These are phyloP conservation scores for Fraxinus platypoda DNA, from an alignment of 305 asterid species.

Conservation along the genomic window DNA sequence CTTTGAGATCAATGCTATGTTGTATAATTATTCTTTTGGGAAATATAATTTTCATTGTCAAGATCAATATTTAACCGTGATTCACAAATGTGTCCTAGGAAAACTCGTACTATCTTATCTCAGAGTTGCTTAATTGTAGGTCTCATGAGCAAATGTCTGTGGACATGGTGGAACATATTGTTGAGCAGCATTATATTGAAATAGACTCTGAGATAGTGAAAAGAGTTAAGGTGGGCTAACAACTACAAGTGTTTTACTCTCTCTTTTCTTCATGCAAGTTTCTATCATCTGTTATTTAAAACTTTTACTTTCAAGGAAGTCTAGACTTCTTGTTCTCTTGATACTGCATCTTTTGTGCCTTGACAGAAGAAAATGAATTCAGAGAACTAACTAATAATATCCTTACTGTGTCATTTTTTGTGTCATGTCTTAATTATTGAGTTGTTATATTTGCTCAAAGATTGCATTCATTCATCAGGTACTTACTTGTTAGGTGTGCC, in stretches of 20 bases:
- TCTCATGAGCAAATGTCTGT: conserved; percentile 91
- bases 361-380: background rate
- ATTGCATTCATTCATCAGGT: background rate
- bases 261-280: background rate
- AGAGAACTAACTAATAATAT: background rate
- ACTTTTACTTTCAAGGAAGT: background rate
- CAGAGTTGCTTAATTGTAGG: conserved; percentile 43
- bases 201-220: conserved; percentile 51
- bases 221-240: conserved; percentile 65
- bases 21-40: background rate
- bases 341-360: background rate
- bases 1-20: background rate
- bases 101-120: conserved; percentile 7
- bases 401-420: background rate
- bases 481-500: background rate
- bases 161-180: conserved; percentile 73
- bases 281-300: background rate
- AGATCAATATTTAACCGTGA: background rate
- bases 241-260: background rate
- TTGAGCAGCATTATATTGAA: conserved; percentile 76
- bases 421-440: background rate
- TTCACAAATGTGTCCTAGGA: conserved; percentile 1
- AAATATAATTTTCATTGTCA: background rate
- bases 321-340: background rate
- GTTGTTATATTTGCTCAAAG: background rate